phyloP scores from a whole-genome alignment of 768 basidiomycete genomes.

The Termitomyces sp. region DNA sequence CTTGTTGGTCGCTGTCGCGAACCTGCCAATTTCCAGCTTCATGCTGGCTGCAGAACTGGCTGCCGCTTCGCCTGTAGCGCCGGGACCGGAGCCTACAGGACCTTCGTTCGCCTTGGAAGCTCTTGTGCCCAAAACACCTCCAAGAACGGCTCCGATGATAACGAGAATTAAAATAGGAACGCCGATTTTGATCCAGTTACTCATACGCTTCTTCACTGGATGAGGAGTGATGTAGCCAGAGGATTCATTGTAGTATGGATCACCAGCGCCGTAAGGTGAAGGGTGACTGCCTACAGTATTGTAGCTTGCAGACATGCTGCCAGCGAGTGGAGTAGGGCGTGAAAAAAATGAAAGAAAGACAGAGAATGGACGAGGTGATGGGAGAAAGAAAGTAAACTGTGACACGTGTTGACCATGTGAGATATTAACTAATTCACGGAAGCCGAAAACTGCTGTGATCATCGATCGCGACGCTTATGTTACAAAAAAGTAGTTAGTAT shows the following conservation, averaged over 20 bases:
- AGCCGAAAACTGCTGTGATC: no score
- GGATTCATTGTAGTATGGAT: slow-evolving; percentile 66
- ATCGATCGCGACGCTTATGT: no score
- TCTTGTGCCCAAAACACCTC: slow-evolving; percentile 72
- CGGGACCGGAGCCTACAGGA: slow-evolving; percentile 21
- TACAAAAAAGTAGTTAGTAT: no score
- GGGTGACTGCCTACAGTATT: slow-evolving; percentile 17
- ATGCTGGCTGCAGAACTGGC: slow-evolving; percentile 53
- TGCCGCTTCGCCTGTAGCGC: slow-evolving; percentile 33
- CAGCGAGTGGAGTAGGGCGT: slow-evolving; percentile 7
- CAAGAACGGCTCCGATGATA: slow-evolving; percentile 64
- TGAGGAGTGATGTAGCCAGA: slow-evolving; percentile 61
- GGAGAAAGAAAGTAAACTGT: background rate
- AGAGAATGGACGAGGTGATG: slow-evolving; percentile 14
- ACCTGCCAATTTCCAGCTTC: slow-evolving; percentile 58
- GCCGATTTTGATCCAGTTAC: slow-evolving; percentile 74
- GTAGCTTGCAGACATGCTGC: slow-evolving; percentile 31
- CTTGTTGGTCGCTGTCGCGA: slow-evolving; percentile 75
- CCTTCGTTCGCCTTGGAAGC: slow-evolving; percentile 32
- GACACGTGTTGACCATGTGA: background rate
- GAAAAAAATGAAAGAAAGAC: slow-evolving; percentile 20
- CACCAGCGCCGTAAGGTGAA: slow-evolving; percentile 44
- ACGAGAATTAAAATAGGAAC: slow-evolving; percentile 60
- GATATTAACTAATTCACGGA: background rate
- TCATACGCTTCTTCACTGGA: slow-evolving; percentile 44